phyloP scores from a whole-genome alignment of 768 basidiomycete species.

The Cystobasidium tubakii region DNA sequence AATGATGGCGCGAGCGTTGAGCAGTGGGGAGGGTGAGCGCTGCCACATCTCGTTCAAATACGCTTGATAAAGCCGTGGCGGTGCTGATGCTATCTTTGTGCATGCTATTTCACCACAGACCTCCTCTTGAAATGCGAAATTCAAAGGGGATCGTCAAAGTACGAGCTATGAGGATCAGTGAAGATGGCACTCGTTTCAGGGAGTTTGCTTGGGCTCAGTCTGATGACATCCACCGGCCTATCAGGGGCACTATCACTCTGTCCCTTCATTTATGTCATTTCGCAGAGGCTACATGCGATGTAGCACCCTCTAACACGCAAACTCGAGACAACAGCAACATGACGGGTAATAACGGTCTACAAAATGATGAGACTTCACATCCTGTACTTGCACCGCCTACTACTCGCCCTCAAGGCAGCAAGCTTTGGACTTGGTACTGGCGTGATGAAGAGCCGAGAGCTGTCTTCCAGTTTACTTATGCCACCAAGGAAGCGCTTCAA shows the following conservation, averaged over 20 bases:
- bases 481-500: conserved; percentile 27
- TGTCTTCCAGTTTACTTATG: conserved; percentile 30
- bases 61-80: not conserved
- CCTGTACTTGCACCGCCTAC: conserved; percentile 29
- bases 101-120: conserved; percentile 13
- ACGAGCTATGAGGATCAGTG: conserved; percentile 31
- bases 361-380: not conserved
- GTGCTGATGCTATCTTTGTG: not conserved
- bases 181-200: conserved; percentile 32
- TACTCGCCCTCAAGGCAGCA: conserved; percentile 8
- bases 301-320: not conserved
- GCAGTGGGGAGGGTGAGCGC: conserved; percentile 34
- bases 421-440: conserved; percentile 37
- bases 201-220: conserved; percentile 27
- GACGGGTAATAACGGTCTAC: not conserved
- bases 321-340: not conserved
- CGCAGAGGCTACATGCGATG: conserved; percentile 27
- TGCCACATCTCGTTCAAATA: not conserved
- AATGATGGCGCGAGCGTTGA: conserved; percentile 17
- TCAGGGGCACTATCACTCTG: conserved; percentile 30
- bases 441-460: conserved; percentile 21
- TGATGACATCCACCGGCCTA: not conserved
- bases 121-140: conserved; percentile 34
- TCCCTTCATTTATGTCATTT: conserved; percentile 34
- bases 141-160: conserved; percentile 32